Evolutionary conservation across 2,329 filamentous ascomycete genomes (phyloP).

Genomic region (Coniella vitis): DNA sequence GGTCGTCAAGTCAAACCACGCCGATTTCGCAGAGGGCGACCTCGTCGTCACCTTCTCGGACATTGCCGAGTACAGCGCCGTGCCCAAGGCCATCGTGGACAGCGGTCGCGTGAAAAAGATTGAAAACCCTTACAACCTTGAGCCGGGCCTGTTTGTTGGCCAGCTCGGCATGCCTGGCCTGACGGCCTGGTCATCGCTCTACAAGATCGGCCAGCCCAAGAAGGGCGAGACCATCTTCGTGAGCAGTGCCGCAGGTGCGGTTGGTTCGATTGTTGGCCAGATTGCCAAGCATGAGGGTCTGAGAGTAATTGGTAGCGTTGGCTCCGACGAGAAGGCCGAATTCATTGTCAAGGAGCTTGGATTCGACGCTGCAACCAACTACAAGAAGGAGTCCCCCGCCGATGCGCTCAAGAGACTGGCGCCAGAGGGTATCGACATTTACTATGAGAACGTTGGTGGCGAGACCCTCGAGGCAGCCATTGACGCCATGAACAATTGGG

Average conservation of each 20-base stretch:
- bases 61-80: slow-evolving; percentile 61
- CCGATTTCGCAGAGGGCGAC: slow-evolving; percentile 60
- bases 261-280: slow-evolving; percentile 78
- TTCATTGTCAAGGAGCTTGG: slow-evolving; percentile 49
- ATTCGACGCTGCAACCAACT: slow-evolving; percentile 67
- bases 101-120: slow-evolving; percentile 44
- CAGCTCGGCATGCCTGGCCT: slow-evolving; percentile 48
- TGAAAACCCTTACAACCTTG: slow-evolving; percentile 62
- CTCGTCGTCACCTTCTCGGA: slow-evolving; percentile 51
- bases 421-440: slow-evolving; percentile 69
- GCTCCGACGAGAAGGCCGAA: slow-evolving; percentile 71
- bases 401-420: slow-evolving; percentile 65
- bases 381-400: slow-evolving; percentile 70
- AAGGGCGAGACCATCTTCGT: slow-evolving; percentile 78
- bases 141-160: slow-evolving; percentile 63
- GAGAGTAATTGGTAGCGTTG: slow-evolving; percentile 72
- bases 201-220: slow-evolving; percentile 65
- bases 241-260: slow-evolving; percentile 71
- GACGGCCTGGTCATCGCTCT: slow-evolving; percentile 49
- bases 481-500: slow-evolving; percentile 47
- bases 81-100: slow-evolving; percentile 36
- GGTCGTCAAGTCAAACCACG: slow-evolving; percentile 60
- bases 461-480: slow-evolving; percentile 43
- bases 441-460: slow-evolving; percentile 49
- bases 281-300: slow-evolving; percentile 76